These are phyloP conservation scores for Pestalotiopsis sp. DNA, from an alignment of 2,329 filamentous ascomycete genomes.

Conservation along the genomic window DNA sequence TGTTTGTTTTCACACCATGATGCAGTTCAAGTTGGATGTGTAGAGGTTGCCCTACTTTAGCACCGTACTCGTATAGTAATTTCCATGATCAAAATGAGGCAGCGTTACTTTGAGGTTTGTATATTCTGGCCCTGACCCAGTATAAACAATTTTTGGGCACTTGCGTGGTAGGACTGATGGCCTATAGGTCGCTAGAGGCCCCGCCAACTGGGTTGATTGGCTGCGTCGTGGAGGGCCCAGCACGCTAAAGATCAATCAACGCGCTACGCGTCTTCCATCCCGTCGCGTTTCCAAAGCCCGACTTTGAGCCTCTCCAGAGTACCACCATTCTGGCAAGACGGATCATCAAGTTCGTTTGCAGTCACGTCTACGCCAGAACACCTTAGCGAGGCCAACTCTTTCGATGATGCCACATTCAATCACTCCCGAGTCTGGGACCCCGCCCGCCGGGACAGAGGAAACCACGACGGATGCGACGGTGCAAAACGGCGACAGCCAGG, in stretches of 20 bases:
- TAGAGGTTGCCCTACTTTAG: no score
- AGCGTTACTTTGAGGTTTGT: no score
- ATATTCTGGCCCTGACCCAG: no score
- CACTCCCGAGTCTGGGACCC: constrained; percentile 30
- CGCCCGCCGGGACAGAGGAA: constrained; percentile 35
- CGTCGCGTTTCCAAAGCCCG: neutral
- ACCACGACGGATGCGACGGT: constrained; percentile 36
- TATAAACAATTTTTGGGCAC: no score
- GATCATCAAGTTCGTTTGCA: neutral
- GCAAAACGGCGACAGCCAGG: constrained; percentile 32
- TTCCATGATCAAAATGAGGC: no score
- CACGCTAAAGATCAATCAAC: neutral
- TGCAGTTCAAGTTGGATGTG: no score
- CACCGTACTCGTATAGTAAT: no score
- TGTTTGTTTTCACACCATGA: no score
- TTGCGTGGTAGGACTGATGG: neutral
- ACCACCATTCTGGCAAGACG: neutral
- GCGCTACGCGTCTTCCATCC: neutral
- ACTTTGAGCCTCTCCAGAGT: neutral
- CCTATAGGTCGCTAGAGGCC: neutral
- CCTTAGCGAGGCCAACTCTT: neutral
- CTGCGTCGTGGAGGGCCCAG: neutral
- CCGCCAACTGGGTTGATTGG: no score
- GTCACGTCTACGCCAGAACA: neutral
- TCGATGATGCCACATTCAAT: constrained; percentile 49